phyloP scores from a whole-genome alignment of 2,329 filamentous ascomycete genomes.

The Penicillium sp. region DNA sequence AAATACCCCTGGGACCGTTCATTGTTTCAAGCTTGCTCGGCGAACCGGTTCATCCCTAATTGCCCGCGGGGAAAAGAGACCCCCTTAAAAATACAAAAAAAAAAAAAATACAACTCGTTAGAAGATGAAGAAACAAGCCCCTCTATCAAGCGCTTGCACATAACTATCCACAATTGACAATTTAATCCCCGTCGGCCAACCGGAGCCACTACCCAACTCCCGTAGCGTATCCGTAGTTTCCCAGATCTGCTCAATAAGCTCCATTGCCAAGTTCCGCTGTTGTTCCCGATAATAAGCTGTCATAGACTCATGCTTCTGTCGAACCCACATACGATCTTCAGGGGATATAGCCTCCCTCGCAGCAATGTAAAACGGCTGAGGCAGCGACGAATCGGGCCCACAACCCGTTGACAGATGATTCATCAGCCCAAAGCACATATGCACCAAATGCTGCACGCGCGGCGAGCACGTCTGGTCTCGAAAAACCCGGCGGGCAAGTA shows the following conservation, averaged over 20 bases:
- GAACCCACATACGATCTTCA: slow-evolving; percentile 22
- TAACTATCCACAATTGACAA: slow-evolving; percentile 12
- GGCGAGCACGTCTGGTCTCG: slow-evolving; percentile 20
- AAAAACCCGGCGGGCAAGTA: slow-evolving; percentile 26
- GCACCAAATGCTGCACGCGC: slow-evolving; percentile 24
- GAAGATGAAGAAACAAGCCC: slow-evolving; percentile 25
- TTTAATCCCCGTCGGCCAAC: not conserved
- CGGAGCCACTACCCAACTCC: slow-evolving; percentile 1
- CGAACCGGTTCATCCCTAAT: slow-evolving; percentile 1
- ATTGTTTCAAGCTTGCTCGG: not conserved
- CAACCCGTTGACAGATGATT: slow-evolving; percentile 24
- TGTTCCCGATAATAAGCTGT: slow-evolving; percentile 27
- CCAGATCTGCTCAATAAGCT: slow-evolving; percentile 24
- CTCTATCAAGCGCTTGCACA: slow-evolving; percentile 18
- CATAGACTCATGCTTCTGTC: slow-evolving; percentile 25
- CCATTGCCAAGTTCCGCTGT: slow-evolving; percentile 26
- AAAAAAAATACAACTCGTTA: slow-evolving; percentile 1
- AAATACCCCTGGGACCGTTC: not conserved
- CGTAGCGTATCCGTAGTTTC: slow-evolving; percentile 16
- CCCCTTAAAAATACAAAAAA: not conserved
- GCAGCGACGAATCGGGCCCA: slow-evolving; percentile 25
- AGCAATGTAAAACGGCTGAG: slow-evolving; percentile 25
- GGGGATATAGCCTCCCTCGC: slow-evolving; percentile 21
- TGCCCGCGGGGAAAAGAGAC: not conserved
- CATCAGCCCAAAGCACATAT: slow-evolving; percentile 25